Evolutionary conservation across 306 rosid species (phyloP), one percentile per base, ranked within the genome.

Genomic region (Vachellia pachyceras): DNA sequence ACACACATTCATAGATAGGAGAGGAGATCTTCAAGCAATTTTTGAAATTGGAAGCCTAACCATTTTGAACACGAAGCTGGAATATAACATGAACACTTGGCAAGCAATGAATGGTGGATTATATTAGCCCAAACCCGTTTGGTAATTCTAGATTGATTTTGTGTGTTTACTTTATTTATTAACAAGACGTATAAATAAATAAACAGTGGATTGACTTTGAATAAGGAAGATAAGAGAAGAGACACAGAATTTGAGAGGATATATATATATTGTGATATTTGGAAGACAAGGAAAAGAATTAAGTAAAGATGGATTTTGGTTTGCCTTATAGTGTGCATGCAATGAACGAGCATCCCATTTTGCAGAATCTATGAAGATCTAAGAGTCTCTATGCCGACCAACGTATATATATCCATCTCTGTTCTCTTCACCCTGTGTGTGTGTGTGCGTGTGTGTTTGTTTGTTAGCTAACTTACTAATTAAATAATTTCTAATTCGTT

Each of bases 361-460:
- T 80, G 67, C 73, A 84, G 84, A 82, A 84, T 79, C 92, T 79
- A 85, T 29, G 89, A 85, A 84, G 87, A 85, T 90, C 67, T 83
- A 55, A 74, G 88, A 85, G 79, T 91, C 88, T 87, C 83, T 3
- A 1, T 13, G 25, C 5, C 1, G 0, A 60, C 1, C 14, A 22
- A 23, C 5, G 1, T 22, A 7, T 20, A 23, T 86, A 86, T 83
- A 73, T 60, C 67, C 85, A 73, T 60, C 67, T 83, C 8, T 57
- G 7, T n/a, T 57, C 35, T 57, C 61, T 82, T 64, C 0, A 69
- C 41, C 73, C n/a, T n/a, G n/a, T n/a, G n/a, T n/a, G n/a, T n/a
- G n/a, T 29, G 33, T 29, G 33, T 29, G 33, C 2, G 69, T 29
- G 33, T 29, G 6, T 41, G 6, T 41, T 0, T 41, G 6, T 41